Percentiles rank a stretch among this genome's conserved stretches.
Conservation (phyloP, 2,329 filamentous ascomycete species). For the Scedosporium minutisporum region DNA sequence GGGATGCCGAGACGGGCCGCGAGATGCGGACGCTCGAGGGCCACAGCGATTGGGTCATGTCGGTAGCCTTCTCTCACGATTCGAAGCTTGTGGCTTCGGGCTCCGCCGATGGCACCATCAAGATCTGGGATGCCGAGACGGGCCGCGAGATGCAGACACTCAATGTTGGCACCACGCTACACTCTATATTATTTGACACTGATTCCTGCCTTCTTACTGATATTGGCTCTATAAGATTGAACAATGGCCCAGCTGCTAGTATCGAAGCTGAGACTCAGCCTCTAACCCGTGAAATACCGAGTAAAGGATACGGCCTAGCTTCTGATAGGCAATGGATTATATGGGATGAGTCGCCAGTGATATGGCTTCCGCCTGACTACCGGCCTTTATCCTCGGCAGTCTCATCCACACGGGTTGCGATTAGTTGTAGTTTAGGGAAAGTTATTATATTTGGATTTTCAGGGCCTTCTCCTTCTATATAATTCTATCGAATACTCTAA, state of each 20-base stretch:
- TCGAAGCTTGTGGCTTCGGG: constrained; percentile 7
- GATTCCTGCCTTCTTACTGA: not conserved
- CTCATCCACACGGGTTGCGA: not conserved
- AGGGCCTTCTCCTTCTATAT: not conserved
- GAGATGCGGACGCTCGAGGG: not conserved
- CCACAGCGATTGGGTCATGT: not conserved
- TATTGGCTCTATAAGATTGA: not conserved
- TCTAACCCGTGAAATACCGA: not conserved
- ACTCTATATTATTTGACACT: constrained; percentile 1
- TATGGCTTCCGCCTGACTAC: not conserved
- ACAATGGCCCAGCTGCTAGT: constrained; percentile 6
- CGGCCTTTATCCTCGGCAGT: not conserved
- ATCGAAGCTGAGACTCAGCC: not conserved
- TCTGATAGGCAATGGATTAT: constrained; percentile 4
- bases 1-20: constrained; percentile 3
- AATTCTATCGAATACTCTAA: too few relatives aligned
- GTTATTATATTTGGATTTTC: not conserved
- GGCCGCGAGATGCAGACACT: constrained; percentile 1
- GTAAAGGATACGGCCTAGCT: not conserved
- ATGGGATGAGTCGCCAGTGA: not conserved
- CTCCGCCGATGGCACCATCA: constrained; percentile 7
- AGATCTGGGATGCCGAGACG: constrained; percentile 9
- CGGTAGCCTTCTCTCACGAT: constrained; percentile 11
- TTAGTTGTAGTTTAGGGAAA: not conserved
- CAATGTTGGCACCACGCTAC: not conserved